phyloP scores from a whole-genome alignment of 305 asterid species.

The Fraxinus latifolia region DNA sequence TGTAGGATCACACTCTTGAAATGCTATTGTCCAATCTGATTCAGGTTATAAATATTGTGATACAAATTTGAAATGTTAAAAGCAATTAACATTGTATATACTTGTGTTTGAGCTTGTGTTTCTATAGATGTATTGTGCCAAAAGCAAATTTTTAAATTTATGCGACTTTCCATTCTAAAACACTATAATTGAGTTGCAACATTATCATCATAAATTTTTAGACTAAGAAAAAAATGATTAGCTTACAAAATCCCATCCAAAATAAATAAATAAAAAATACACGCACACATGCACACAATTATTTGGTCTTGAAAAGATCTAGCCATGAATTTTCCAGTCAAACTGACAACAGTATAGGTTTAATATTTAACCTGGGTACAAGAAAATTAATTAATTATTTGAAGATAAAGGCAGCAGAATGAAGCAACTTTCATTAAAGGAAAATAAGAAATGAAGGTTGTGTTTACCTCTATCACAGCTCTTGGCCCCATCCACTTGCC shows the following conservation, averaged over 20 bases:
- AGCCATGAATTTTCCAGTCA: slow-evolving; percentile 40
- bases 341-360: slow-evolving; percentile 22
- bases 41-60: slow-evolving; percentile 51
- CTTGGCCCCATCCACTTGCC: slow-evolving; percentile 64
- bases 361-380: slow-evolving; percentile 78
- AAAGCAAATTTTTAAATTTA: not conserved
- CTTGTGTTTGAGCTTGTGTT: not conserved
- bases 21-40: slow-evolving; percentile 56
- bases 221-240: not conserved
- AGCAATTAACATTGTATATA: slow-evolving; percentile 22
- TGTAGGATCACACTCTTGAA: no score
- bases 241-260: not conserved
- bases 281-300: not conserved
- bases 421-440: not conserved
- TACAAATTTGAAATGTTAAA: slow-evolving; percentile 32
- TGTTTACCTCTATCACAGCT: slow-evolving; percentile 60
- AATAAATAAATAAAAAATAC: not conserved
- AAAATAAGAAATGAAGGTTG: slow-evolving; percentile 10
- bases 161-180: not conserved
- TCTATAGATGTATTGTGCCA: no score
- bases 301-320: slow-evolving; percentile 43
- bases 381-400: slow-evolving; percentile 11
- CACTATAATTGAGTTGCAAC: not conserved
- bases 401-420: slow-evolving; percentile 1
- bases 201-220: not conserved